Conservation (phyloP, 352 stramenopile genomes). For the Pythium rhizo-oryzae region DNA sequence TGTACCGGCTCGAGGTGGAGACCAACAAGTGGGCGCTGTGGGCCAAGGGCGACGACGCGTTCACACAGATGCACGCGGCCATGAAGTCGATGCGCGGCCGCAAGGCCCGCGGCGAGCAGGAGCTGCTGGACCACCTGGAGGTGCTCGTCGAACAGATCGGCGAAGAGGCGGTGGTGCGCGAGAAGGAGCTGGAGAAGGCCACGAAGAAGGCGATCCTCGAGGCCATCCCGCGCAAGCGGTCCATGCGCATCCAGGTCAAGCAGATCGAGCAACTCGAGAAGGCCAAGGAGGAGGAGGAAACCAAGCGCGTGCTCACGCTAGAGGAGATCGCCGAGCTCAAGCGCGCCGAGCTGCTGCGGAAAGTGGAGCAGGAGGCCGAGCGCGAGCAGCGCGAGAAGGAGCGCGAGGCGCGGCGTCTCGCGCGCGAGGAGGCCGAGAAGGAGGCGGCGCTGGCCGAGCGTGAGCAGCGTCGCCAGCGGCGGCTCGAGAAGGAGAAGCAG, state of each 20-base stretch:
- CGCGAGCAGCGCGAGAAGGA: conserved; percentile 58
- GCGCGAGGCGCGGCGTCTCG: conserved; percentile 47
- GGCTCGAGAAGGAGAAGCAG: conserved; percentile 63
- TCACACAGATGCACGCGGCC: conserved; percentile 53
- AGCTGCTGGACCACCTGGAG: conserved; percentile 76
- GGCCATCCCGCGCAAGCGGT: conserved; percentile 82
- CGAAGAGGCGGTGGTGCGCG: conserved; percentile 52
- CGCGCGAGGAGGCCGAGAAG: conserved; percentile 59
- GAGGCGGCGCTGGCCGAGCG: conserved; percentile 55
- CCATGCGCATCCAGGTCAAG: conserved; percentile 84
- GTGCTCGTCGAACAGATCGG: conserved; percentile 83
- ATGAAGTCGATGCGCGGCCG: conserved; percentile 65
- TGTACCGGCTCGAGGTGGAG: conserved; percentile 63
- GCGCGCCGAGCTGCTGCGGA: conserved; percentile 63
- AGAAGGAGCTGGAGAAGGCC: conserved; percentile 68
- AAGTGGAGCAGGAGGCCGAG: conserved; percentile 68
- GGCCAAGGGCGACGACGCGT: conserved; percentile 74
- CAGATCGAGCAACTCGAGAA: conserved; percentile 82
- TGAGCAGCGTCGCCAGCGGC: conserved; percentile 55
- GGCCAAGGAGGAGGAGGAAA: conserved; percentile 58
- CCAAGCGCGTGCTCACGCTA: conserved; percentile 54
- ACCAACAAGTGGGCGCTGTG: conserved; percentile 70
- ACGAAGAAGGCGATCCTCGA: conserved; percentile 81
- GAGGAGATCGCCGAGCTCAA: conserved; percentile 76
- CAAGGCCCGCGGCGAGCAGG: conserved; percentile 72